phyloP scores from a whole-genome alignment of 768 basidiomycete species.

The Pleurotus giganteus region DNA sequence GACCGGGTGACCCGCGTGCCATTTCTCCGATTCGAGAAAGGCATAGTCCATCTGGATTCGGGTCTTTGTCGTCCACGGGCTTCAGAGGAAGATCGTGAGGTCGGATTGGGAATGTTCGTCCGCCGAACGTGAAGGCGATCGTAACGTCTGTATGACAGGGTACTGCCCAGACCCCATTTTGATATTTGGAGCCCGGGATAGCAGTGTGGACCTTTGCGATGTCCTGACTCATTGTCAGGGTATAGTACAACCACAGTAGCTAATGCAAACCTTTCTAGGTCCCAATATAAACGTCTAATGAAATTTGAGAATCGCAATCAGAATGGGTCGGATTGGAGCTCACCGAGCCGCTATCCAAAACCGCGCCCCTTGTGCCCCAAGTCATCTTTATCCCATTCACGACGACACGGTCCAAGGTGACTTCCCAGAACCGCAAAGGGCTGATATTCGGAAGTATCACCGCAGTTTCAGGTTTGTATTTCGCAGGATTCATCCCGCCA shows the following conservation, averaged over 20 bases:
- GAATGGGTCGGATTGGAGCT: not conserved
- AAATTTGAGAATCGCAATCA: not conserved
- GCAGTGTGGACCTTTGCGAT: conserved; percentile 34
- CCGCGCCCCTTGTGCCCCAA: conserved; percentile 58
- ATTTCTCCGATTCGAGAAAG: conserved; percentile 3
- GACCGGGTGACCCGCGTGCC: not conserved
- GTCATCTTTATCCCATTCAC: conserved; percentile 45
- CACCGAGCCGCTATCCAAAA: conserved; percentile 54
- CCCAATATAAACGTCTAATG: not conserved
- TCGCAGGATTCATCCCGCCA: conserved; percentile 52
- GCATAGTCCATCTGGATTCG: conserved; percentile 26
- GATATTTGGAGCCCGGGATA: conserved; percentile 40
- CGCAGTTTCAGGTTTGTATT: conserved; percentile 47
- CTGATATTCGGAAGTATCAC: conserved; percentile 50
- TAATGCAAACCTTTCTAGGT: not conserved
- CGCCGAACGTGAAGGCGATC: conserved; percentile 50
- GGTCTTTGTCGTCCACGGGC: conserved; percentile 47
- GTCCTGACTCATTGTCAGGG: not conserved
- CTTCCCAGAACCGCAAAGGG: conserved; percentile 64
- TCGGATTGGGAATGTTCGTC: conserved; percentile 52
- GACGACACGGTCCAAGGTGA: conserved; percentile 42
- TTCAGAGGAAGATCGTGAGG: conserved; percentile 62
- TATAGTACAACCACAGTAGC: not conserved
- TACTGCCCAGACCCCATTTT: conserved; percentile 48
- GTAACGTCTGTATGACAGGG: conserved; percentile 41